A percentile compares a stretch with the other conserved stretches of the same genome.
Conservation (phyloP, 331 rosid species). For the Pyrus hybrid region DNA sequence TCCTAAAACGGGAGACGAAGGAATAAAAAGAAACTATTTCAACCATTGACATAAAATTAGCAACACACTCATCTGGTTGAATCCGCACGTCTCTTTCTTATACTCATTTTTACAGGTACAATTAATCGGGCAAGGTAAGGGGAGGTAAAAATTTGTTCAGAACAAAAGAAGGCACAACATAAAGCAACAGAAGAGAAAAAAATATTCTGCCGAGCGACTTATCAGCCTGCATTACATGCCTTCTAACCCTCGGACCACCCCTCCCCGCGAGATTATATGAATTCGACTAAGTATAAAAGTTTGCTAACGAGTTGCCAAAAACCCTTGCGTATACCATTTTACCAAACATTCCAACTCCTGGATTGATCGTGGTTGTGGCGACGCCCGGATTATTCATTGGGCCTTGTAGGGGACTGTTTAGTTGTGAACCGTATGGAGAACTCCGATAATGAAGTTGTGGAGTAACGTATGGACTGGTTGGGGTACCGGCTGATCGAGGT, state of each 20-base stretch:
- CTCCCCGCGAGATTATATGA: constrained; percentile 37
- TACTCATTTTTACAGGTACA: constrained; percentile 31
- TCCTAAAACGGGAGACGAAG: not conserved
- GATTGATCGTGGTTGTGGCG: constrained; percentile 27
- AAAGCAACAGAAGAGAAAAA: constrained; percentile 64
- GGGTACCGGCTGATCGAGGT: constrained; percentile 19
- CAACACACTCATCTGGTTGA: constrained; percentile 8
- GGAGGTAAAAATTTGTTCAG: constrained; percentile 10
- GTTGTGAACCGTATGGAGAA: constrained; percentile 22
- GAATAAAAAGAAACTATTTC: not conserved
- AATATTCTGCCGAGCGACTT: constrained; percentile 44
- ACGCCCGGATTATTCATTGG: constrained; percentile 28
- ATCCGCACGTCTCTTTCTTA: not conserved
- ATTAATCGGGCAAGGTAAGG: not conserved
- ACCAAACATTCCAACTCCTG: constrained; percentile 48
- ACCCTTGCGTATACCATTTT: constrained; percentile 60
- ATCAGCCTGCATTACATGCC: constrained; percentile 39
- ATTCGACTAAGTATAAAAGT: constrained; percentile 44
- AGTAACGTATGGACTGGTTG: constrained; percentile 16
- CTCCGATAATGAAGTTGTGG: constrained; percentile 24
- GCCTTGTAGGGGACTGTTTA: constrained; percentile 7
- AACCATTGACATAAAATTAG: not conserved
- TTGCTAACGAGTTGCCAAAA: constrained; percentile 51
- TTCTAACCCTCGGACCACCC: constrained; percentile 42
- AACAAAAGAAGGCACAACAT: constrained; percentile 63